A percentile compares a stretch with the other conserved stretches of the same genome.
These are phyloP conservation scores for Podila clonocystis DNA, from an alignment of 192 early-diverging fungal genomes.

Conservation along the genomic window DNA sequence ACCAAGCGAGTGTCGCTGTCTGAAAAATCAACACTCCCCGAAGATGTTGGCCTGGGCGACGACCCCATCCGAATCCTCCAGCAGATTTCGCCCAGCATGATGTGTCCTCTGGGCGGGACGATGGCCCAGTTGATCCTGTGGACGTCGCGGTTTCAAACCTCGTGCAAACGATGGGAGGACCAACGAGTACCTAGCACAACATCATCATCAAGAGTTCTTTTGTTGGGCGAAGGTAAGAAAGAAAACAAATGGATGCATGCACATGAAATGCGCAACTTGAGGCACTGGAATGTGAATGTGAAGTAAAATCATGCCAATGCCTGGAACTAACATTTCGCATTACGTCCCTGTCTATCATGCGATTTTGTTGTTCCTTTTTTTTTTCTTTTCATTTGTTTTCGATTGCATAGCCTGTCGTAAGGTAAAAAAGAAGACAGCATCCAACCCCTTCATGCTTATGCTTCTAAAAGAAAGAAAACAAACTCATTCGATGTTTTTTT, in stretches of 20 bases:
- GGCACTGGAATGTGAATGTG: too few relatives aligned
- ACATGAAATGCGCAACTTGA: too few relatives aligned
- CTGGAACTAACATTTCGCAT: too few relatives aligned
- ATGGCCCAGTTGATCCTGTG: slow-evolving; percentile 28
- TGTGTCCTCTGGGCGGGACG: slow-evolving; percentile 41
- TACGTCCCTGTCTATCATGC: neutral
- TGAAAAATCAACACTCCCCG: slow-evolving; percentile 23
- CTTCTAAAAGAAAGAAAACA: neutral
- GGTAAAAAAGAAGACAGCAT: slow-evolving; percentile 5
- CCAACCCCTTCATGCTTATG: neutral
- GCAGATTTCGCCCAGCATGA: slow-evolving; percentile 35
- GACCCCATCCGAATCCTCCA: slow-evolving; percentile 7
- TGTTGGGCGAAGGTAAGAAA: slow-evolving; percentile 39
- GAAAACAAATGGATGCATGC: too few relatives aligned
- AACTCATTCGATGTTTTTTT: neutral
- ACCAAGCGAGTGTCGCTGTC: slow-evolving; percentile 23
- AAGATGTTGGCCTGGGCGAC: slow-evolving; percentile 1
- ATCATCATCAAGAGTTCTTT: slow-evolving; percentile 9
- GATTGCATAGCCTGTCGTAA: slow-evolving; percentile 28
- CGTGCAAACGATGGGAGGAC: slow-evolving; percentile 39
- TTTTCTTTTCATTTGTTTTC: neutral
- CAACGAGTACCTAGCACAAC: neutral
- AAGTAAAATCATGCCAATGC: too few relatives aligned
- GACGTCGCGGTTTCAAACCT: slow-evolving; percentile 30
- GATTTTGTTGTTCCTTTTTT: neutral